Evolutionary conservation across 129 eudicot species (phyloP).

Genomic region (Ambrosia trifida): DNA sequence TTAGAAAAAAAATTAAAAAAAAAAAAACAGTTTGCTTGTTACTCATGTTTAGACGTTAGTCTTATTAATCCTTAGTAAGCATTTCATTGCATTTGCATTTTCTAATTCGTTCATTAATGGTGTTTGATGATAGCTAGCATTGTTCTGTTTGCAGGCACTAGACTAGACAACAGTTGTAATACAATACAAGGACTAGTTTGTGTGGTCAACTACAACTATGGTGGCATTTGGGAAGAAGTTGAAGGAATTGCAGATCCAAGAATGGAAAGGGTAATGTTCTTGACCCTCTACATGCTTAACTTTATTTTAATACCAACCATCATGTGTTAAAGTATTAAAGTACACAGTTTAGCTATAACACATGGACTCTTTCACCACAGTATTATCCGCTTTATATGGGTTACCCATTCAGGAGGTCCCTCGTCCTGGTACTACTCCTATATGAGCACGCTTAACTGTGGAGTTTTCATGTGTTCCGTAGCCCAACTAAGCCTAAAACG

Average conservation of each 20-base stretch:
- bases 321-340: background rate
- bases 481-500: too few species aligned
- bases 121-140: background rate
- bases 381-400: too few species aligned
- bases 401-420: too few species aligned
- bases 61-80: background rate
- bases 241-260: slow-evolving; percentile 59
- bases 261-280: slow-evolving; percentile 59
- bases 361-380: too few species aligned
- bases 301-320: background rate
- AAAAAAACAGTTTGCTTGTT: background rate
- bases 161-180: background rate
- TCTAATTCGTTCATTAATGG: background rate
- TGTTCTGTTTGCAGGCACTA: background rate
- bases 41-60: background rate
- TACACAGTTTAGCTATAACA: too few species aligned
- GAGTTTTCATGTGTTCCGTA: too few species aligned
- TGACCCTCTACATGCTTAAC: background rate
- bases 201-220: slow-evolving; percentile 44
- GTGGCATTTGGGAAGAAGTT: slow-evolving; percentile 78
- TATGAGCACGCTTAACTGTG: too few species aligned
- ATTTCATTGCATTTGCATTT: background rate
- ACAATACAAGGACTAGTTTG: slow-evolving; percentile 7
- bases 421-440: too few species aligned
- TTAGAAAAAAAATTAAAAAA: background rate